Evolutionary conservation across 2,329 filamentous ascomycete genomes (phyloP), one percentile per base, ranked within the genome.

Genomic region (Aureobasidium lini): DNA sequence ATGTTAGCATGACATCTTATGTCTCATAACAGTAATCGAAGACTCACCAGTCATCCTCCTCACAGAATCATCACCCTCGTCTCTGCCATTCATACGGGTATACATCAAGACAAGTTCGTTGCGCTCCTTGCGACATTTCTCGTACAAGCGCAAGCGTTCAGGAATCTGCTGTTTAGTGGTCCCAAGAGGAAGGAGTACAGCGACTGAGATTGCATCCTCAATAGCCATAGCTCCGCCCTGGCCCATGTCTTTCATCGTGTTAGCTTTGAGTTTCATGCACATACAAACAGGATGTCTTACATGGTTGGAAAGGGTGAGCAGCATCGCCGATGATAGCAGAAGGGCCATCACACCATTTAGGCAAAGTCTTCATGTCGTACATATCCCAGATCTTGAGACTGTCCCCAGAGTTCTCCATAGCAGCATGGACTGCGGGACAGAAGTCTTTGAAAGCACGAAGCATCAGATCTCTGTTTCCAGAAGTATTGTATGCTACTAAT

Each of bases 141-240:
- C 56, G 16, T 59, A 59, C 9, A 50, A 29, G 23, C 31, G 56
- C 31, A 59, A 28, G 29, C 56, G 56, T 29, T 49, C 29, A 29
- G 56, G 56, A 9, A 59, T 44, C 37, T 59, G 36, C 10, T 59
- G 36, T 9, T 16, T 43, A 2, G 37, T 15, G 5, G 56, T 59
- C 11, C 56, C 56, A 8, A 50, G 11, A 15, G 56, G 56, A 4
- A 59, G 47, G 29, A 59, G 47, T 6, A 50, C 47, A 28, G 56
- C 56, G 1, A 59, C 37, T 1, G 56, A 59, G 28, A 59, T 29
- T 23, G 56, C 56, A 16, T 59, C 56, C 37, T 59, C 56, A 23
- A 59, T 59, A 15, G 56, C 56, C 56, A 59, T 59, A 6, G 56
- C 56, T 13, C 56, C 56, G 36, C 56, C 56, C 36, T 59, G 56